These are phyloP conservation scores for Ustilago cynodontis DNA, from an alignment of 1,284 basidiomycete genomes.

Conservation along the genomic window DNA sequence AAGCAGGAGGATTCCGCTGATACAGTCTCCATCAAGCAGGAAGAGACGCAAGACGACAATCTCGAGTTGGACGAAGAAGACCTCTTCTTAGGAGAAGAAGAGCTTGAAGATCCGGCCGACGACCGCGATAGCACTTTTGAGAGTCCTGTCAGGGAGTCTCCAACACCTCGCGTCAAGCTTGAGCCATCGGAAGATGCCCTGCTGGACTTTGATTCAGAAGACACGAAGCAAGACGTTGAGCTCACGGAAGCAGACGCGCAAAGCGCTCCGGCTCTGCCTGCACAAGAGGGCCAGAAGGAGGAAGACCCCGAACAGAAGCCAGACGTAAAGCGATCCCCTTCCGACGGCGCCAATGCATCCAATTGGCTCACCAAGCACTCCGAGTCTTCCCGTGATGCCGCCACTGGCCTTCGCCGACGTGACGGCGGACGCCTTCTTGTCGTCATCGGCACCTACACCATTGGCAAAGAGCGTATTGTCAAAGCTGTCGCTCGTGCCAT, in stretches of 20 bases:
- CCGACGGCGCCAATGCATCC: constrained; percentile 17
- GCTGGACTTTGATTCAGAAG: constrained; percentile 19
- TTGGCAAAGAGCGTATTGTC: constrained; percentile 96
- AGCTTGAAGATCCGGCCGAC: constrained; percentile 24
- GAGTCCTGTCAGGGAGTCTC: constrained; percentile 9
- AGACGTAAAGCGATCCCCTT: constrained; percentile 10
- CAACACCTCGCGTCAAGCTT: constrained; percentile 26
- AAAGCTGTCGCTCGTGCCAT: constrained; percentile 90
- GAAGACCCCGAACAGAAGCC: constrained; percentile 8
- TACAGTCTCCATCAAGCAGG: constrained; percentile 66
- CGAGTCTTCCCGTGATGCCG: constrained; percentile 28
- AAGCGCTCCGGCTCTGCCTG: neutral
- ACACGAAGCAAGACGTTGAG: neutral
- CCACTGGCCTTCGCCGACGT: constrained; percentile 17
- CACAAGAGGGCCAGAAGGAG: constrained; percentile 15
- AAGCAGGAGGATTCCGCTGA: constrained; percentile 67
- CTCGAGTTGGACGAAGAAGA: constrained; percentile 59
- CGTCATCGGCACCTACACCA: constrained; percentile 93
- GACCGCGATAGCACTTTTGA: constrained; percentile 24
- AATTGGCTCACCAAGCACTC: constrained; percentile 51
- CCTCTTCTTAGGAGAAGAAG: constrained; percentile 26
- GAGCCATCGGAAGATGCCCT: constrained; percentile 37
- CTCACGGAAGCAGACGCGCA: neutral
- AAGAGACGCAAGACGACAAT: constrained; percentile 53
- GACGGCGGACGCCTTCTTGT: constrained; percentile 74